Percentiles rank a stretch among this genome's conserved stretches.
These are phyloP conservation scores for Phycomyces nitens DNA, from an alignment of 192 early-diverging fungal species.

Conservation along the genomic window DNA sequence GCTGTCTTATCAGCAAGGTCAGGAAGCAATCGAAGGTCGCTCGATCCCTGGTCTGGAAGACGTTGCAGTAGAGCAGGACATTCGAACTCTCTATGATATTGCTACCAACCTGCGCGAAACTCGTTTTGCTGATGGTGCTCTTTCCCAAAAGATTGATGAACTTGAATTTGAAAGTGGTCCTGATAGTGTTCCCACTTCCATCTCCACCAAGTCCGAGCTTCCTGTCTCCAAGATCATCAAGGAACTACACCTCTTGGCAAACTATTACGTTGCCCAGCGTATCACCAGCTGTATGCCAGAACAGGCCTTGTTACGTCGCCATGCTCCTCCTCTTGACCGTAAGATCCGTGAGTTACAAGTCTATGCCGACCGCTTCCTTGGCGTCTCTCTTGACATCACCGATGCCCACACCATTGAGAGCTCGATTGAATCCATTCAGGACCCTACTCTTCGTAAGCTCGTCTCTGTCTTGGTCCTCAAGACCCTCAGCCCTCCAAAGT, in stretches of 20 bases:
- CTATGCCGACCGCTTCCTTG: slow-evolving; percentile 67
- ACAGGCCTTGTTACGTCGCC: slow-evolving; percentile 85
- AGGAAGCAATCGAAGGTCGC: slow-evolving; percentile 18
- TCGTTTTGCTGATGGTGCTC: slow-evolving; percentile 74
- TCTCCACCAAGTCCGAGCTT: slow-evolving; percentile 83
- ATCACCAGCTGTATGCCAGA: slow-evolving; percentile 88
- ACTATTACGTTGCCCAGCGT: slow-evolving; percentile 90
- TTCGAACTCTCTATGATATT: slow-evolving; percentile 44
- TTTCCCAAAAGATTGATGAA: slow-evolving; percentile 84
- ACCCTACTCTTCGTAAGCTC: slow-evolving; percentile 61
- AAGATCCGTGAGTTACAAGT: slow-evolving; percentile 39
- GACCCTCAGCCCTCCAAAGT: slow-evolving; percentile 97
- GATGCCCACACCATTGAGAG: slow-evolving; percentile 52
- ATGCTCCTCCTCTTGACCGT: slow-evolving; percentile 61
- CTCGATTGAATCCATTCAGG: slow-evolving; percentile 59
- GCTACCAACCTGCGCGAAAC: slow-evolving; percentile 71
- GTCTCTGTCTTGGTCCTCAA: slow-evolving; percentile 80
- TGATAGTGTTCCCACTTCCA: slow-evolving; percentile 75
- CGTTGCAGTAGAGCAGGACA: slow-evolving; percentile 22
- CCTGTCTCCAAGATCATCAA: slow-evolving; percentile 80
- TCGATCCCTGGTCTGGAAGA: slow-evolving; percentile 9
- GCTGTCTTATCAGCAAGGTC: slow-evolving; percentile 64
- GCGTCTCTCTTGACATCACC: slow-evolving; percentile 69
- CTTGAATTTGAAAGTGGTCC: slow-evolving; percentile 82
- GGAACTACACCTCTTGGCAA: slow-evolving; percentile 95